Evolutionary conservation across 2,329 filamentous ascomycete species (phyloP), one percentile per base, ranked within the genome.

Genomic region (Catunica adiposa): DNA sequence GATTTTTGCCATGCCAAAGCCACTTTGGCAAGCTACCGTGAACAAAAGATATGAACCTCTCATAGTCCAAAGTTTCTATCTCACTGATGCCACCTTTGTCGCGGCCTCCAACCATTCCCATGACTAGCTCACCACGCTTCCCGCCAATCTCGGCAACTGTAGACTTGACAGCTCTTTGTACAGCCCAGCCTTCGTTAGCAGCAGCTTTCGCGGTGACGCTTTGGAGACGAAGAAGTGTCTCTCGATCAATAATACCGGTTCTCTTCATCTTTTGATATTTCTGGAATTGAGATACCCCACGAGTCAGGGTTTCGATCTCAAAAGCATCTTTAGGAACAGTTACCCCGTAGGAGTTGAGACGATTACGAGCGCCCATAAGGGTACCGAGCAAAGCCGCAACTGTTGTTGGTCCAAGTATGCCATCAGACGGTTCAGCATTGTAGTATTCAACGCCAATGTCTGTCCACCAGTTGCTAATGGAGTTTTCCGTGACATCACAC

Each of bases 391-490:
- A 69, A 1, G 86, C 90, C 22, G 89, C 82, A 6, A 97, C 89
- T 0, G 89, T 96, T 0, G 87, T 94, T 1, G 92, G 89, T 0
- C 92, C 92, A 1, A 98, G 71, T 22, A 94, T 89, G 11, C 90
- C 90, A 68, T 98, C 92, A 8, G 84, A 85, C 1, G 92, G 90
- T 67, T 97, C 92, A 34, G 89, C 79, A 56, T 90, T 94, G 71
- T 90, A 96, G 64, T 92, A 83, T 61, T 97, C 90, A 0, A 83
- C 83, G 1, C 92, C 92, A 58, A 96, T 84, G 63, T 95, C 87
- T 1, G 86, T 83, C 92, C 92, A 97, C 92, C 92, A 98, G 66
- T 96, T 86, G 59, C 83, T 84, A 62, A 97, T 81, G 1, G 89
- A 88, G 59, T 78, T 83, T 66, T 98, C 92, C 0, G 92, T 97